Percentiles rank a stretch among this genome's conserved stretches.
phyloP scores from a whole-genome alignment of 2,329 filamentous ascomycete genomes.

The Aureobasidium sp. region DNA sequence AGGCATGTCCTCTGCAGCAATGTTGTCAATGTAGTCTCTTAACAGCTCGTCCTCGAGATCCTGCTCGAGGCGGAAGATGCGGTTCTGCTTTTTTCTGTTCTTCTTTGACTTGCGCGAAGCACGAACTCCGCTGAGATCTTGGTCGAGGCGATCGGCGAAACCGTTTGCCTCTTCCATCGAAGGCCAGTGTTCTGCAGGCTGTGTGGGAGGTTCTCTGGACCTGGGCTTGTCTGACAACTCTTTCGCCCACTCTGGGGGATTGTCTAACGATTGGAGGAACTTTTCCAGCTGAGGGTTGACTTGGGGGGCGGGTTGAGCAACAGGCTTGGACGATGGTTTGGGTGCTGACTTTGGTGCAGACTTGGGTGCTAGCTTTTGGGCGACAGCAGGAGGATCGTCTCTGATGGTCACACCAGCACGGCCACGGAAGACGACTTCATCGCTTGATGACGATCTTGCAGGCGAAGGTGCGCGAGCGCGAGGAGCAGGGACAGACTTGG shows the following conservation, averaged over 20 bases:
- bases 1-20: constrained; percentile 28
- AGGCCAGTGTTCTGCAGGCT: not conserved
- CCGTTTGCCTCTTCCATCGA: constrained; percentile 1
- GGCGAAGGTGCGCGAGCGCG: constrained; percentile 35
- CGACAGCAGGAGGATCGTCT: constrained; percentile 19
- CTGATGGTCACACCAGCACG: constrained; percentile 28
- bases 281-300: constrained; percentile 1
- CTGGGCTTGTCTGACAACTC: not conserved
- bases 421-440: constrained; percentile 64
- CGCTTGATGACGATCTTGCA: constrained; percentile 51
- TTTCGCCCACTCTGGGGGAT: constrained; percentile 4
- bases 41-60: constrained; percentile 48
- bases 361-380: not conserved
- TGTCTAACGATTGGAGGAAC: not conserved
- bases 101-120: constrained; percentile 19
- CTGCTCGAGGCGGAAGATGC: constrained; percentile 18
- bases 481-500: constrained; percentile 17
- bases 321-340: not conserved
- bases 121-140: constrained; percentile 3
- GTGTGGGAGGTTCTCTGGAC: not conserved
- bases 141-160: constrained; percentile 7
- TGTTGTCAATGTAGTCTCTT: constrained; percentile 64
- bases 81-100: constrained; percentile 26
- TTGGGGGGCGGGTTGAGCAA: not conserved
- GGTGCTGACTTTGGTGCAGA: not conserved